Conservation (phyloP, 1,284 basidiomycete genomes). For the Megacollybia platyphylla region DNA sequence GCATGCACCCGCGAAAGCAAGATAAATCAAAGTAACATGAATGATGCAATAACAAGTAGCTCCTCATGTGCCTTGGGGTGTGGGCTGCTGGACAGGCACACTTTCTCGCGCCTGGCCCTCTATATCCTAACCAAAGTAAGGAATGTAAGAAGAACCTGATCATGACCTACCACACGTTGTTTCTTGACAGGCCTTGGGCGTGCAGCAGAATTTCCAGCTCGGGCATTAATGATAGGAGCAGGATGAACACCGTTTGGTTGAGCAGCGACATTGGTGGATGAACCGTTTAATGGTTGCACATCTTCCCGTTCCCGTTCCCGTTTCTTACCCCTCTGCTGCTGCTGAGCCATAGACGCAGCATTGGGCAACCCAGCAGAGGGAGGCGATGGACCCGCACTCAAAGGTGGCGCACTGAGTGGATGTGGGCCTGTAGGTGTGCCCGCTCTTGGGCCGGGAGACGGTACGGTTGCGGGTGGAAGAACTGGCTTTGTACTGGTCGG, state of each 20-base stretch:
- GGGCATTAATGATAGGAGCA: conserved; percentile 28
- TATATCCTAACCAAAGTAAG: conserved; percentile 20
- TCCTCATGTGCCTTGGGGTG: conserved; percentile 32
- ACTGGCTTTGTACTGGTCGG: conserved; percentile 11
- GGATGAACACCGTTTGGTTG: conserved; percentile 8
- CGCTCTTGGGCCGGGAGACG: conserved; percentile 8
- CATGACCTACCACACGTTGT: conserved; percentile 50
- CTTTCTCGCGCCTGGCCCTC: conserved; percentile 32
- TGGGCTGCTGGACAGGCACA: conserved; percentile 33
- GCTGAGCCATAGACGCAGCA: conserved; percentile 12
- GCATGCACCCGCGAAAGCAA: too few species aligned
- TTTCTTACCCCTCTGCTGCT: conserved; percentile 34
- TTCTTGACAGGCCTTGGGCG: conserved; percentile 66
- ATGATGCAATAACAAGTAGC: not conserved
- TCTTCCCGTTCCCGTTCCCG: conserved; percentile 18
- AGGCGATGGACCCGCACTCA: conserved; percentile 9
- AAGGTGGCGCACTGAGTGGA: conserved; percentile 16
- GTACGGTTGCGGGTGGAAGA: conserved; percentile 10
- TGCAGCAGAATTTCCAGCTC: conserved; percentile 39
- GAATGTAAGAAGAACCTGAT: conserved; percentile 1
- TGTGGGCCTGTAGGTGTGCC: conserved; percentile 15
- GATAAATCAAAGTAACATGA: not conserved
- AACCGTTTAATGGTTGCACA: not conserved
- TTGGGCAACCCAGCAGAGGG: conserved; percentile 2
- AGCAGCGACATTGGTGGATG: conserved; percentile 3